A percentile compares a stretch with the other conserved stretches of the same genome.
Conservation (phyloP, 257 asterid species). For the Orobanche coerulescens region DNA sequence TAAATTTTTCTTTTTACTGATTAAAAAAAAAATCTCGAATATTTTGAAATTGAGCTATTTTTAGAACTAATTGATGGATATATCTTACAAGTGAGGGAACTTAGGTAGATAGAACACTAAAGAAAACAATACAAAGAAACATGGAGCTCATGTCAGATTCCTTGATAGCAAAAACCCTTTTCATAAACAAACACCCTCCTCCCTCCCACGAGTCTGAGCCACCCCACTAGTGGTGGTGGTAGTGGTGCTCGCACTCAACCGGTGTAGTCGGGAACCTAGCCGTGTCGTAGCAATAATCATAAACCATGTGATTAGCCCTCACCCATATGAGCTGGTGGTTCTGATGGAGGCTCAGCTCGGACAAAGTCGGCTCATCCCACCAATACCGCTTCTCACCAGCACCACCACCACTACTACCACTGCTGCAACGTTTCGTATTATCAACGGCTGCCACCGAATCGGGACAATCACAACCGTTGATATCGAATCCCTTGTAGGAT, state of each 20-base stretch:
- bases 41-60: background rate
- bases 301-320: constrained; percentile 68
- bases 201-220: background rate
- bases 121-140: background rate
- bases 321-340: constrained; percentile 90
- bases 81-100: constrained; percentile 20
- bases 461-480: constrained; percentile 54
- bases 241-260: constrained; percentile 74
- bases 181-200: constrained; percentile 14
- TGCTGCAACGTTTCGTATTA: constrained; percentile 43
- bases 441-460: constrained; percentile 38
- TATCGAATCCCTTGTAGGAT: constrained; percentile 53
- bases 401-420: no score
- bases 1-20: background rate
- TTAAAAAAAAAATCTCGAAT: background rate
- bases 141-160: constrained; percentile 28
- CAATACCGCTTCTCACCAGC: constrained; percentile 38
- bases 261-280: constrained; percentile 60
- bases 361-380: constrained; percentile 77
- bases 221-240: constrained; percentile 34
- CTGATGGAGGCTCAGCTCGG: constrained; percentile 65
- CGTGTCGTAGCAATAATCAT: constrained; percentile 65
- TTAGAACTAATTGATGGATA: constrained; percentile 2
- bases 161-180: constrained; percentile 3
- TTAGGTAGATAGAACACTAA: background rate